Evolutionary conservation across 2,329 filamentous ascomycete genomes (phyloP), one percentile per base, ranked within the genome.

Genomic region (Xylariaceae sp.): DNA sequence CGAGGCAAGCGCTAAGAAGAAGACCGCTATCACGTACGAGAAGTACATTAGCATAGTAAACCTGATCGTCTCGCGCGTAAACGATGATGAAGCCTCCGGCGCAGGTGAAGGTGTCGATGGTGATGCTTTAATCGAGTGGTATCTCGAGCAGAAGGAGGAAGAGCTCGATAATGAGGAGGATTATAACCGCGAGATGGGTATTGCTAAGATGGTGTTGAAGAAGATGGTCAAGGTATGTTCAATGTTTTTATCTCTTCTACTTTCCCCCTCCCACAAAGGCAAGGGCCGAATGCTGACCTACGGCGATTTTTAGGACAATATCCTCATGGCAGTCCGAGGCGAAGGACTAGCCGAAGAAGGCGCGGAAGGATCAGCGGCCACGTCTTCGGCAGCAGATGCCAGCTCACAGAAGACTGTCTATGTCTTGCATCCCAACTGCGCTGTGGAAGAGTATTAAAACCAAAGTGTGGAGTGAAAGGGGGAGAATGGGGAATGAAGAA

Each of bases 31-130:
- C 62, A 94, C 90, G 3, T 94, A 94, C 61, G 92, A 97, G 60
- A 93, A 95, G 67, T 98, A 95, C 68, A 87, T 92, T 64, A 78
- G 80, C 60, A 95, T 97, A 66, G 80, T 95, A 48, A 95, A 95
- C 64, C 69, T 88, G 60, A 75, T 98, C 37, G 87, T 96, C 22
- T 80, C 84, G 55, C 82, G 86, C 20, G 82, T 98, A 58, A 88
- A 85, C 57, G 86, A 92, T 44, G 89, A 95, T 59, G 90, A 97
- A 67, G 67, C 76, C 6, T 72, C 75, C 27, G 75, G 72, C 10
- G 79, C 73, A 0, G 88, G 88, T 33, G 88, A 95, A 55, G 93
- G 93, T 45, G 84, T 96, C 10, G 85, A 90, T 49, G 84, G 88
- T 55, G 85, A 95, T 42, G 84, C 85, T 36, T 74, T 98, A 23